phyloP scores from a whole-genome alignment of 768 basidiomycete genomes.

The Psilocybe sp. region DNA sequence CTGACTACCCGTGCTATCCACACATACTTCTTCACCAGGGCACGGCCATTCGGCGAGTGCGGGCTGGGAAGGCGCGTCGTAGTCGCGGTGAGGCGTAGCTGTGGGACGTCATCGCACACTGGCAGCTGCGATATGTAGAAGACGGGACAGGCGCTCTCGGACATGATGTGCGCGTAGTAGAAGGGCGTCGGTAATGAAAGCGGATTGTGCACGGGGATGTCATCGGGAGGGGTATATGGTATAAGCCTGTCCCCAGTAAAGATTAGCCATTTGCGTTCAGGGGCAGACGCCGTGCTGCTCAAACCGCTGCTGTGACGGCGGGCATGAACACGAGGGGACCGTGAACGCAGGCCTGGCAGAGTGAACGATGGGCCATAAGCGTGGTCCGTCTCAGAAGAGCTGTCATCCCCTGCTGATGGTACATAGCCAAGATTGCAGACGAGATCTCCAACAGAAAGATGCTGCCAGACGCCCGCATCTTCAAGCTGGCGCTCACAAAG shows the following conservation, averaged over 20 bases:
- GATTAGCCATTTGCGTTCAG: constrained; percentile 59
- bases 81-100: constrained; percentile 46
- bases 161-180: constrained; percentile 71
- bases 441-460: constrained; percentile 75
- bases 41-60: constrained; percentile 57
- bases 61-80: constrained; percentile 54
- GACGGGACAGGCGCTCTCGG: constrained; percentile 32
- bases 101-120: constrained; percentile 36
- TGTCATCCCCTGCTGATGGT: constrained; percentile 38
- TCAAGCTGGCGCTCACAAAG: constrained; percentile 69
- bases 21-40: constrained; percentile 55
- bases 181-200: constrained; percentile 71
- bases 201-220: constrained; percentile 53
- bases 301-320: constrained; percentile 4
- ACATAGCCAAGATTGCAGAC: constrained; percentile 82
- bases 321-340: constrained; percentile 4
- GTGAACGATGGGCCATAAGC: background rate
- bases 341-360: constrained; percentile 5
- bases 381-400: constrained; percentile 17
- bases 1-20: constrained; percentile 56
- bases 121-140: constrained; percentile 35
- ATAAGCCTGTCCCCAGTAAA: constrained; percentile 64
- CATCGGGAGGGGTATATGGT: constrained; percentile 56
- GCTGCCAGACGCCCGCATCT: constrained; percentile 66
- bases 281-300: constrained; percentile 9